Conservation (phyloP, 352 stramenopile genomes). For the Blastocystis sp. region DNA sequence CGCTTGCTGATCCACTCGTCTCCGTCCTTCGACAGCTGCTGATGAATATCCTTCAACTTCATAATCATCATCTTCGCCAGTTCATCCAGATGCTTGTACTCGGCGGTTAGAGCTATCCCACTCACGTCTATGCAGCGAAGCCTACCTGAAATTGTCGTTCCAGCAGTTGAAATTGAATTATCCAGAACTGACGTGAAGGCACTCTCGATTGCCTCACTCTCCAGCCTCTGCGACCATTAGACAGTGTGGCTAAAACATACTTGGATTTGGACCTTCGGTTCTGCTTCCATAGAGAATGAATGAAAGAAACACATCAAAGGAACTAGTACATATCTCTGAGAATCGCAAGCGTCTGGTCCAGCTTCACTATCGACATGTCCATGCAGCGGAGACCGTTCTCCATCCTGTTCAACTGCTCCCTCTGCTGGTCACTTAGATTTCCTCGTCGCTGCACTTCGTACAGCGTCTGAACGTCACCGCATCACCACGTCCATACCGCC, state of each 20-base stretch:
- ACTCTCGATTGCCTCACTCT: background rate
- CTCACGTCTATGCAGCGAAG: background rate
- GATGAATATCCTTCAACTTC: slow-evolving; percentile 25
- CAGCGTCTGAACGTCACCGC: background rate
- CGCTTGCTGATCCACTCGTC: background rate
- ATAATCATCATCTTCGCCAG: slow-evolving; percentile 23
- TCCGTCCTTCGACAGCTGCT: background rate
- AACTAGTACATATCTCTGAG: slow-evolving; percentile 24
- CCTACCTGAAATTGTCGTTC: background rate
- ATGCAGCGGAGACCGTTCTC: slow-evolving; percentile 38
- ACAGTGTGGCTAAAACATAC: background rate
- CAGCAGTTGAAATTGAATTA: background rate
- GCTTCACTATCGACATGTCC: slow-evolving; percentile 45
- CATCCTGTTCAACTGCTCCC: slow-evolving; percentile 4
- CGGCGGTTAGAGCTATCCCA: background rate
- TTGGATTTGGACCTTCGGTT: background rate
- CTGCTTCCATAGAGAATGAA: background rate
- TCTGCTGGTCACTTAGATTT: slow-evolving; percentile 24
- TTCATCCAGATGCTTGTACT: slow-evolving; percentile 38
- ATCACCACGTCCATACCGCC: background rate
- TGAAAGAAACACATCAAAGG: background rate
- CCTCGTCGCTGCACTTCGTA: slow-evolving; percentile 10
- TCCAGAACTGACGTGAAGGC: slow-evolving; percentile 4
- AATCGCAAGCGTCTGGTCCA: slow-evolving; percentile 42
- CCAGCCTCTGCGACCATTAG: background rate